Evolutionary conservation across 352 stramenopile species (phyloP).

Genomic region (Phytophthora hibernalis): DNA sequence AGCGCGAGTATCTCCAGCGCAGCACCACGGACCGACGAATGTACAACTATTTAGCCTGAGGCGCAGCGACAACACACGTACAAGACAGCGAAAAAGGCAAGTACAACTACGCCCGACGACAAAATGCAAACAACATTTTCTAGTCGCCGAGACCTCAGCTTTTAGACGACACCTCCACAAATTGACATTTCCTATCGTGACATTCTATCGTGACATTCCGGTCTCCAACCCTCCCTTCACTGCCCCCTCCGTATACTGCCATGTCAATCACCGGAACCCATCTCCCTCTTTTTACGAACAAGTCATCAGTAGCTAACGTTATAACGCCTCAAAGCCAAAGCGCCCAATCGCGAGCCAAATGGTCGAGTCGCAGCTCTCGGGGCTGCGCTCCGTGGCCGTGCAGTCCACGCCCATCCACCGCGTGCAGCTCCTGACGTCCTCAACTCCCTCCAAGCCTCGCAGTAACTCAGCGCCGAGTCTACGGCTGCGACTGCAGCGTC

Average conservation of each 20-base stretch:
- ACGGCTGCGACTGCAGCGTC: constrained; percentile 23
- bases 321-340: constrained; percentile 14
- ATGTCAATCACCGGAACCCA: background rate
- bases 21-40: constrained; percentile 91
- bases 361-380: constrained; percentile 29
- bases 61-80: constrained; percentile 2
- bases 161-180: constrained; percentile 6
- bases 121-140: constrained; percentile 2
- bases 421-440: constrained; percentile 33
- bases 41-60: constrained; percentile 98
- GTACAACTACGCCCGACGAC: background rate
- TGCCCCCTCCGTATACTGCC: background rate
- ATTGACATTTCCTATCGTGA: background rate
- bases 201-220: too few species aligned
- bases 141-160: constrained; percentile 4
- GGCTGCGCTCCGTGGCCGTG: constrained; percentile 59
- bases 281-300: background rate
- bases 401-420: constrained; percentile 58
- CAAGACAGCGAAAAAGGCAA: background rate
- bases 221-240: background rate
- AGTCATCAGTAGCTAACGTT: background rate
- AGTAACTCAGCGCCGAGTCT: constrained; percentile 12
- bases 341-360: constrained; percentile 25
- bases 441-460: background rate
- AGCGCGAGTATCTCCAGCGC: constrained; percentile 98